These are phyloP conservation scores for Alnus rubra DNA, from an alignment of 306 rosid genomes.

Conservation along the genomic window DNA sequence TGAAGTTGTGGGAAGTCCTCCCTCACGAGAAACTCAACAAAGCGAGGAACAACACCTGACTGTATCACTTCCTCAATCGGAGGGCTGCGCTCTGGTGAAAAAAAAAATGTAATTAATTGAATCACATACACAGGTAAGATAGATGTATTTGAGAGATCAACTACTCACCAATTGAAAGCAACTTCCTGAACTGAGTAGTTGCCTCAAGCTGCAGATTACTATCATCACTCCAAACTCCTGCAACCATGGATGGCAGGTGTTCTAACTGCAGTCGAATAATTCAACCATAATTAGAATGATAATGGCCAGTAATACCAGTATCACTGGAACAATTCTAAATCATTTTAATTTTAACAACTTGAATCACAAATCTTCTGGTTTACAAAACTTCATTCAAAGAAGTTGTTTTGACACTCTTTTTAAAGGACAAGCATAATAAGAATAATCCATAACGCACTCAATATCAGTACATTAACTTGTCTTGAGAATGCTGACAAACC, in stretches of 20 bases:
- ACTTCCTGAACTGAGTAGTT: constrained; percentile 91
- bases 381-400: background rate
- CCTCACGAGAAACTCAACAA: constrained; percentile 80
- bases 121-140: background rate
- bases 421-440: background rate
- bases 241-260: constrained; percentile 88
- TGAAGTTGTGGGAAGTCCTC: constrained; percentile 87
- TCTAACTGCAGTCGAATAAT: constrained; percentile 66
- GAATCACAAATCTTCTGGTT: background rate
- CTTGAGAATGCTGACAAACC: background rate
- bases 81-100: constrained; percentile 72
- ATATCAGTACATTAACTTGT: background rate
- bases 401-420: background rate
- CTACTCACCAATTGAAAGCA: constrained; percentile 85
- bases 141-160: constrained; percentile 9
- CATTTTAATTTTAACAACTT: background rate
- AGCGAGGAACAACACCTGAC: constrained; percentile 88
- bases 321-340: background rate
- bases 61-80: constrained; percentile 95
- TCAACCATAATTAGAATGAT: background rate
- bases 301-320: background rate
- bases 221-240: constrained; percentile 87
- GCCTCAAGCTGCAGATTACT: constrained; percentile 76
- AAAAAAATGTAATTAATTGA: constrained; percentile 1
- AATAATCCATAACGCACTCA: background rate